These are phyloP conservation scores for Purshia tridentata DNA, from an alignment of 306 rosid species.

Conservation along the genomic window DNA sequence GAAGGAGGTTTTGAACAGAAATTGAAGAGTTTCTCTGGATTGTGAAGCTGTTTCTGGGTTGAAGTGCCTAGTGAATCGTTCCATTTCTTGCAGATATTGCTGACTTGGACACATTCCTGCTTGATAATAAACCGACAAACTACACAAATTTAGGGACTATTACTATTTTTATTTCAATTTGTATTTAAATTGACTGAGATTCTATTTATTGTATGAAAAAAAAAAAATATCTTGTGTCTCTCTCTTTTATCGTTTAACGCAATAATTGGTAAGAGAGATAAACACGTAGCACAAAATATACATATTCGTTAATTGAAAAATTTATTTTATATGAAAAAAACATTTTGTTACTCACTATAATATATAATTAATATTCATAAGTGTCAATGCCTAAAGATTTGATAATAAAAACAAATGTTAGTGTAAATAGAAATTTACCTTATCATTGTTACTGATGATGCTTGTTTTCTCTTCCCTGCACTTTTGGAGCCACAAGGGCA, in stretches of 20 bases:
- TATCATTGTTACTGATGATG: slow-evolving; percentile 24
- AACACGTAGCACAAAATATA: no score
- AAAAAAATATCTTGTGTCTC: no score
- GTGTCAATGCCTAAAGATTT: no score
- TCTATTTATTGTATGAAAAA: no score
- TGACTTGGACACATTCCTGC: slow-evolving; percentile 51
- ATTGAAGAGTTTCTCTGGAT: not conserved
- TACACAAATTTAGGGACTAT: not conserved
- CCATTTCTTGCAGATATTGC: slow-evolving; percentile 67
- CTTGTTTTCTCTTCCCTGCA: slow-evolving; percentile 49
- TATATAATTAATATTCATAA: no score
- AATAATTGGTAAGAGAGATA: no score
- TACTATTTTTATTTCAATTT: no score
- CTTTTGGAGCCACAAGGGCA: slow-evolving; percentile 74
- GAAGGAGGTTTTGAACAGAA: slow-evolving; percentile 22
- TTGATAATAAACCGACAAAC: not conserved
- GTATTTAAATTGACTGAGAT: no score
- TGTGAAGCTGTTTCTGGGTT: slow-evolving; percentile 28
- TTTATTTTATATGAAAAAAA: no score
- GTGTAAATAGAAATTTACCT: slow-evolving; percentile 28
- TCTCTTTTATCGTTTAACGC: no score
- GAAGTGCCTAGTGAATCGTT: slow-evolving; percentile 57
- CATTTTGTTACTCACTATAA: no score
- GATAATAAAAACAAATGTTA: not conserved
- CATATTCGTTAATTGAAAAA: no score